phyloP scores from a whole-genome alignment of 352 stramenopile genomes.

The Peronospora destructor region DNA sequence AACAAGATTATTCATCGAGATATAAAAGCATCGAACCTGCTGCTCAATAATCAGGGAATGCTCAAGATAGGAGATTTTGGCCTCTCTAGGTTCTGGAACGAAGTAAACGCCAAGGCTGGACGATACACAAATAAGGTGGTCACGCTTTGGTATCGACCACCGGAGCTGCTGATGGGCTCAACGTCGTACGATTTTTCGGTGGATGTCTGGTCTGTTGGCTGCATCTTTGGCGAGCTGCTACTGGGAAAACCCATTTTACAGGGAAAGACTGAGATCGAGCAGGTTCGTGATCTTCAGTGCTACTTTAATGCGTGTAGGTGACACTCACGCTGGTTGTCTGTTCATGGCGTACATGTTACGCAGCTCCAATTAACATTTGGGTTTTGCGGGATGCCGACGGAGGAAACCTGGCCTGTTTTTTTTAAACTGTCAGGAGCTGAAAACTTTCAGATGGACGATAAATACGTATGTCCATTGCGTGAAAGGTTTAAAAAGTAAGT shows the following conservation, averaged over 20 bases:
- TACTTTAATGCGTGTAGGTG: background rate
- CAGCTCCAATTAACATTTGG: slow-evolving; percentile 79
- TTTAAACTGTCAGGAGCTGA: slow-evolving; percentile 66
- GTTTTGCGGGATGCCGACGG: slow-evolving; percentile 62
- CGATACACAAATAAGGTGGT: slow-evolving; percentile 93
- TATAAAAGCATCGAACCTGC: slow-evolving; percentile 82
- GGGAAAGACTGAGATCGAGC: slow-evolving; percentile 76
- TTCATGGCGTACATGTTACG: background rate
- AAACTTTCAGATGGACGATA: slow-evolving; percentile 66
- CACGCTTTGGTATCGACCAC: slow-evolving; percentile 91
- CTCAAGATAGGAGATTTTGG: slow-evolving; percentile 82
- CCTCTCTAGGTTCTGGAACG: slow-evolving; percentile 79
- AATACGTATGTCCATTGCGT: slow-evolving; percentile 63
- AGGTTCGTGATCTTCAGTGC: slow-evolving; percentile 32
- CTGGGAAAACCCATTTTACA: slow-evolving; percentile 74
- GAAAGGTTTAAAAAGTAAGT: slow-evolving; percentile 79
- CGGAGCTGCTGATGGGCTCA: slow-evolving; percentile 89
- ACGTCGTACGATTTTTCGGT: slow-evolving; percentile 90
- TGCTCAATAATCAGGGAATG: slow-evolving; percentile 81
- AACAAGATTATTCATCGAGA: slow-evolving; percentile 86
- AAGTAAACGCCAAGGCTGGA: slow-evolving; percentile 75
- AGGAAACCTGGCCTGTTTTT: slow-evolving; percentile 76
- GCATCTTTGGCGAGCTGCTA: slow-evolving; percentile 79
- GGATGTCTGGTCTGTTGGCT: slow-evolving; percentile 93
- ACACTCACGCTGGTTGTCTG: slow-evolving; percentile 4